Base-by-base conservation (phyloP, 2,329 filamentous ascomycete genomes). In the Mariannaea sp. region DNA sequence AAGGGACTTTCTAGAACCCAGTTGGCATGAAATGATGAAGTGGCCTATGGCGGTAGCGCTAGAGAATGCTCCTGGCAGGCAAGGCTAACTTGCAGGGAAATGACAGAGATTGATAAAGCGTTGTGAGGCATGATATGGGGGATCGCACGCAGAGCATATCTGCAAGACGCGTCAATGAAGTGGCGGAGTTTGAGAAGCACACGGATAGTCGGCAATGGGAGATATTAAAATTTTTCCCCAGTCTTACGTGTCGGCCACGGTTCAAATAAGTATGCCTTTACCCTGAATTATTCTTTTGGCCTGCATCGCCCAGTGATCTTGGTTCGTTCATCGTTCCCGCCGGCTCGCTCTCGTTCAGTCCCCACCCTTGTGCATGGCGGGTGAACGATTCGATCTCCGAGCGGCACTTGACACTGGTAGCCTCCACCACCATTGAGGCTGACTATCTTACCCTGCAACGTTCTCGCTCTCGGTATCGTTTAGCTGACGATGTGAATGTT, bases 271-370 rank as follows among this genome's bases (percentile, higher is more conserved):
- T n/a, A n/a, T n/a, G 26, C 26, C 26, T 29, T 7, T 7, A 29
- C 12, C 7, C 26, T 29, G 26, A 7, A 29, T 29, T 12, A 29
- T 35, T 24, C 38, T 27, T 13, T 17, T 17, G 14, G 33, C 27
- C 30, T 16, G n/a, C 29, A n/a, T n/a, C 33, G 35, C 33, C 44
- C 36, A 24, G 5, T 19, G 24, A 17, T 20, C 40, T 14, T 8
- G 19, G 17, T 32, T 43, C 41, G 24, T n/a, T 39, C 24, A 29
- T 42, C 27, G 35, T 47, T 35, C 43, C 29, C 20, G 20, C 24
- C 36, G 32, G 24, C 41, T 51, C 41, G 40, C 36, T 55, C 33
- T 55, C 52, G 47, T 20, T 46, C 24, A 41, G 12, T 35, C 13
- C 20, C 51, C 45, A 27, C 39, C 29, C 12, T 41, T 40, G 26